phyloP scores from a whole-genome alignment of 495 filamentous ascomycete genomes.

The Margaritispora aquatica region DNA sequence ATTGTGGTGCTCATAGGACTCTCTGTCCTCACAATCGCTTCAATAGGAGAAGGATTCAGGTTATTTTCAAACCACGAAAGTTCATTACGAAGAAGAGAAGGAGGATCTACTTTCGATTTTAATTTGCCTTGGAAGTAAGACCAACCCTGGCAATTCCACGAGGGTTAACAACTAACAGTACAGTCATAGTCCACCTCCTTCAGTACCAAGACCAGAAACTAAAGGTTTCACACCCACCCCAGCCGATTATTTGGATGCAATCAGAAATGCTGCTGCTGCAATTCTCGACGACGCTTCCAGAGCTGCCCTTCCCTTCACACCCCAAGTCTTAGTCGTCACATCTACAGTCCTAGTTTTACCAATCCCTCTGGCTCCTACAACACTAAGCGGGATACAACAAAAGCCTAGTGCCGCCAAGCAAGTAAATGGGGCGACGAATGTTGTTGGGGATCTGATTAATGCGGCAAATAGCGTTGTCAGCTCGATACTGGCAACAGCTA shows the following conservation, averaged over 20 bases:
- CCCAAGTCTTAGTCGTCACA: background rate
- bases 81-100: conserved; percentile 9
- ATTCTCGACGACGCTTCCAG: background rate
- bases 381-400: background rate
- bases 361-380: background rate
- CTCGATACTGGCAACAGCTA: conserved; percentile 10
- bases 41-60: conserved; percentile 13
- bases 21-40: conserved; percentile 7
- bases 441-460: conserved; percentile 9
- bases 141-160: too few relatives aligned
- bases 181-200: background rate
- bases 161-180: background rate
- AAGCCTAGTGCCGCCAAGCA: background rate
- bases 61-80: conserved; percentile 1
- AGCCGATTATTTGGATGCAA: background rate
- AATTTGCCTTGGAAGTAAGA: conserved; percentile 16
- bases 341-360: background rate
- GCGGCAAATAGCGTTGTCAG: conserved; percentile 13
- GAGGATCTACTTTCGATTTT: conserved; percentile 6
- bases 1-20: conserved; percentile 8
- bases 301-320: background rate
- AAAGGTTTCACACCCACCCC: background rate
- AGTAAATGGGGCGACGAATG: background rate
- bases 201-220: background rate
- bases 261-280: conserved; percentile 4